Base-by-base conservation (phyloP, 805 yeast genomes). In the Helenozyma rhizophorensis region DNA sequence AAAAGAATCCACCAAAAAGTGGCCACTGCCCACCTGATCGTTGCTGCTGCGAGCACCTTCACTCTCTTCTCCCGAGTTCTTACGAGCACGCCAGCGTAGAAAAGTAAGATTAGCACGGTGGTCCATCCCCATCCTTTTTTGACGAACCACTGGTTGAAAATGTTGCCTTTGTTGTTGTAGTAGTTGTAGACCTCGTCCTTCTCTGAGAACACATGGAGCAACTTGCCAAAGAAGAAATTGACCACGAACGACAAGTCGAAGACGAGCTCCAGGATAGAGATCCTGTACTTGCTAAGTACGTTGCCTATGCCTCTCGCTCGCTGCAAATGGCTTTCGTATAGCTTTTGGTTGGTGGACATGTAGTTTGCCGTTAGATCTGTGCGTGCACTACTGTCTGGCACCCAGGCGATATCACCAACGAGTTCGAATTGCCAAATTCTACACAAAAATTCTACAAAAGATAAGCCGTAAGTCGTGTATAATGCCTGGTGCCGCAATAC, bases 111-210 rank as follows among this genome's bases (percentile, higher is more conserved):
- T 11, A 40, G 53, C 3, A 56, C 14, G 3, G 71, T 48, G 8
- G 95, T 88, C 97, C 97, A 93, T 11, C 76, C 68, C 97, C 97
- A 93, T 2, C 97, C 97, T 16, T 70, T 71, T 50, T 90, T 93
- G 23, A 90, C 96, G 53, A 93, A 85, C 6, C 72, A 28, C 14
- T 70, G 70, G 56, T 90, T 90, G 39, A 89, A 51, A 12, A 87
- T 21, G 51, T 86, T 87, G 31, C 73, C 69, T 59, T 85, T 87
- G 35, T 78, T 65, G 31, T 74, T 72, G 55, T 67, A 73, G 56
- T 70, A 72, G 43, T 70, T 65, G 57, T 65, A 55, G 18, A 71
- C 64, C 37, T 65, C 68, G 31, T 70, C 78, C 12, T 51, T 37
- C 13, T 72, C 73, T 5, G 79, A 62, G 16, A 61, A 46, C 15